Base-by-base conservation (phyloP, 2,329 filamentous ascomycete genomes). In the Xylariaceae sp. region DNA sequence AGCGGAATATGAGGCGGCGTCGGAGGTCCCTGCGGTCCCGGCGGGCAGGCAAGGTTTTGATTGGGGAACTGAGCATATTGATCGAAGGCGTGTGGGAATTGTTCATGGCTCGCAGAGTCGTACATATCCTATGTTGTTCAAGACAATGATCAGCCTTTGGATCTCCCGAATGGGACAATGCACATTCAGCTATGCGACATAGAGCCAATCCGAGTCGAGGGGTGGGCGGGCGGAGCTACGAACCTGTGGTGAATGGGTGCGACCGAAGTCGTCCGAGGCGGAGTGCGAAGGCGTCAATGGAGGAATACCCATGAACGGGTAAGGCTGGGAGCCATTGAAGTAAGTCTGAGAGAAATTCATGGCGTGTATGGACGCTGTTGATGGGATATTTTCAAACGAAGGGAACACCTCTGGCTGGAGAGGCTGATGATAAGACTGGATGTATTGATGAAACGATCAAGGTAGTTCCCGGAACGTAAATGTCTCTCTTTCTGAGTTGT, bases 271-370 rank as follows among this genome's bases (percentile, higher is more conserved):
- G 54, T 81, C 79, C 39, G 79, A 80, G 31, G 72, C 71, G 44
- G 79, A 78, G 67, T 79, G 76, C 54, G 79, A 80, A 32, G 80
- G 79, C 58, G 79, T 81, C 65, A 80, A 65, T 47, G 78, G 78
- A 54, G 76, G 71, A 51, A 82, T 75, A 60, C 74, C 72, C 66
- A 81, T 74, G 66, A 81, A 82, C 63, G 76, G 77, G 70, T 79
- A 81, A 48, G 76, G 71, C 70, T 79, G 76, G 56, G 72, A 65
- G 64, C 72, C 73, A 49, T 73, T 61, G 62, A 73, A 78, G 67
- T 79, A 82, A 45, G 74, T 68, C 59, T 78, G 79, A 46, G 76
- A 72, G 68, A 77, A 83, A 66, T 82, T 78, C 80, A 83, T 82
- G 48, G 61, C 60, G 56, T 55, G 47, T 37, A 35, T 31, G 34